Percentiles rank a stretch among this genome's conserved stretches.
phyloP scores from a whole-genome alignment of 140 eudicot species.

The Erigeron philadelphicus region DNA sequence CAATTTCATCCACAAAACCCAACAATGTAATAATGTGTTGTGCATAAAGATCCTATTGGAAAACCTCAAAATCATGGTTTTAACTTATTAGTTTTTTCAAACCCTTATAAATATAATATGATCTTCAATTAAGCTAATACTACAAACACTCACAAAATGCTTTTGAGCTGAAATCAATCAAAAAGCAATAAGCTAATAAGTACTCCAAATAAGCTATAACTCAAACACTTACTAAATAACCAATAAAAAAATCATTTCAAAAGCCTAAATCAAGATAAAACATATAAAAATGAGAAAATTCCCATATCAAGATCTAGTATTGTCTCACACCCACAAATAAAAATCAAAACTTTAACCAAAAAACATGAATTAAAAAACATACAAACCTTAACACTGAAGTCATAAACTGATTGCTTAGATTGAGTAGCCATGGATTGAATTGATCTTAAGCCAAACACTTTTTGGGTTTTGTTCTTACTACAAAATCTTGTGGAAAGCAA shows the following conservation, averaged over 20 bases:
- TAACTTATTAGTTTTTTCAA: too few relatives aligned
- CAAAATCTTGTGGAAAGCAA: slow-evolving; percentile 33
- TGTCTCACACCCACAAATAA: not conserved
- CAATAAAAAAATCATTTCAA: not conserved
- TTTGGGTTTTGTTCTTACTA: slow-evolving; percentile 20
- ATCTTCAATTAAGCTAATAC: too few relatives aligned
- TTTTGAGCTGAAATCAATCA: not conserved
- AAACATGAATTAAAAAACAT: not conserved
- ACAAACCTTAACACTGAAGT: slow-evolving; percentile 75
- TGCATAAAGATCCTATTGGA: too few relatives aligned
- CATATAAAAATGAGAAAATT: not conserved
- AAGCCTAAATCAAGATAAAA: slow-evolving; percentile 15
- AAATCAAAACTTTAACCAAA: slow-evolving; percentile 6
- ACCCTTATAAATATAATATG: too few relatives aligned
- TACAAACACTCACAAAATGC: too few relatives aligned
- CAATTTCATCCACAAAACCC: too few relatives aligned
- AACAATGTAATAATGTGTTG: too few relatives aligned
- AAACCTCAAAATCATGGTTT: too few relatives aligned
- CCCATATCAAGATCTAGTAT: not conserved
- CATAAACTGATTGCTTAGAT: slow-evolving; percentile 61
- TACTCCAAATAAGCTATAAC: not conserved
- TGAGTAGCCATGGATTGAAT: slow-evolving; percentile 58
- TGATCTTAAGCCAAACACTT: slow-evolving; percentile 27
- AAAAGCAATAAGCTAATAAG: not conserved
- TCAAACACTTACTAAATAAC: not conserved